A percentile compares a stretch with the other conserved stretches of the same genome.
Evolutionary conservation across 2,329 filamentous ascomycete genomes (phyloP).

Genomic region (Clonostachys solani): DNA sequence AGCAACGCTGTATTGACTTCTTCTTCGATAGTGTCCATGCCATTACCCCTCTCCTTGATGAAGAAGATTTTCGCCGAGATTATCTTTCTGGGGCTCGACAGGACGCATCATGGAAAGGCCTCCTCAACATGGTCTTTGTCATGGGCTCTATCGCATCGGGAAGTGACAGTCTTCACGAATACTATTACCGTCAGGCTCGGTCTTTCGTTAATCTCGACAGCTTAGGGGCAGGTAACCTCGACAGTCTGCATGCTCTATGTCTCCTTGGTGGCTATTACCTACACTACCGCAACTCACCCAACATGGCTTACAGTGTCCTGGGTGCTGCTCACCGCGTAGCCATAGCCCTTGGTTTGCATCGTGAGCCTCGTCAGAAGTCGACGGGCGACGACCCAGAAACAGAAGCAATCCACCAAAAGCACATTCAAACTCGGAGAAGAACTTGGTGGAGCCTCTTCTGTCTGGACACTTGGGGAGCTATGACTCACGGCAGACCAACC

Average conservation of each 20-base stretch:
- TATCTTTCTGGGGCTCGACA: constrained; percentile 43
- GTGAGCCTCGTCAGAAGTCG: constrained; percentile 37
- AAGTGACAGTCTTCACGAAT: constrained; percentile 49
- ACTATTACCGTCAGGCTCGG: constrained; percentile 51
- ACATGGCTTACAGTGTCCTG: constrained; percentile 70
- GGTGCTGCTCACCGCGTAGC: constrained; percentile 71
- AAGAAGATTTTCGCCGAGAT: constrained; percentile 53
- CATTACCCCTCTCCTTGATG: constrained; percentile 56
- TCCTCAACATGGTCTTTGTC: constrained; percentile 60
- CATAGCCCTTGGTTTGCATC: constrained; percentile 67
- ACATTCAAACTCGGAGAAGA: constrained; percentile 53
- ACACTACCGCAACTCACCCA: constrained; percentile 73
- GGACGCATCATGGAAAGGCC: constrained; percentile 54
- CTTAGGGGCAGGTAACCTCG: constrained; percentile 59
- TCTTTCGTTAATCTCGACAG: constrained; percentile 49
- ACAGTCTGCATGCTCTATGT: constrained; percentile 67
- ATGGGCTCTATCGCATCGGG: constrained; percentile 56
- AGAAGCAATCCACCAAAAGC: constrained; percentile 16
- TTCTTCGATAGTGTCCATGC: constrained; percentile 60
- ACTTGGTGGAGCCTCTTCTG: constrained; percentile 73
- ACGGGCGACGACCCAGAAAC: constrained; percentile 36
- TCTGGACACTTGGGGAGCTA: constrained; percentile 68
- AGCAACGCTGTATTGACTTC: constrained; percentile 44
- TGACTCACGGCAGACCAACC: constrained; percentile 61
- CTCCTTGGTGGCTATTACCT: constrained; percentile 74